Evolutionary conservation across 768 basidiomycete species (phyloP).

Genomic region (Termitomyces sp.): DNA sequence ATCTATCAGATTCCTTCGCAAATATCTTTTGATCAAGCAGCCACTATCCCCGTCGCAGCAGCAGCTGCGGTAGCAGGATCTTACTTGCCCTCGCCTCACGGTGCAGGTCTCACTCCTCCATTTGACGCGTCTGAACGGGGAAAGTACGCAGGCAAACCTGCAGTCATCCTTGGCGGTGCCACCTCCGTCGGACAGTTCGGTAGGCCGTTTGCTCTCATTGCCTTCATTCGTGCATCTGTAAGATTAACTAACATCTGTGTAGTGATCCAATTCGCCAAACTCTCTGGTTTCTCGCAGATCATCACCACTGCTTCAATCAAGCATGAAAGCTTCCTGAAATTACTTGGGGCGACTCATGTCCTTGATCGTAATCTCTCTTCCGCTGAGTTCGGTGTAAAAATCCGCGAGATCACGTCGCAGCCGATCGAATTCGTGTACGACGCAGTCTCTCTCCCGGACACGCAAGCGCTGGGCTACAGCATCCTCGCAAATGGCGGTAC

Average conservation of each 20-base stretch:
- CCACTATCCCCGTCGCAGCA: conserved; percentile 26
- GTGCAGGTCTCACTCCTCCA: conserved; percentile 23
- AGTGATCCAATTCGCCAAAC: conserved; percentile 20
- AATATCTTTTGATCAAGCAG: conserved; percentile 30
- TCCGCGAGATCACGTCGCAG: conserved; percentile 14
- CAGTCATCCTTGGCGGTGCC: conserved; percentile 31
- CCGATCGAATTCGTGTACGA: conserved; percentile 23
- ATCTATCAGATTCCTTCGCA: conserved; percentile 22
- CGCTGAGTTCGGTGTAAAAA: conserved; percentile 1
- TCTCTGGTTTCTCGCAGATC: conserved; percentile 34
- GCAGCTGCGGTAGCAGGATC: conserved; percentile 24
- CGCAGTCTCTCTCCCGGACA: conserved; percentile 27
- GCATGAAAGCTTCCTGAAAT: conserved; percentile 1
- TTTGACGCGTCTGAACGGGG: conserved; percentile 25
- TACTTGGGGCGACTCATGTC: conserved; percentile 16
- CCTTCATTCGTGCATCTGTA: not conserved
- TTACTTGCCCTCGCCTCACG: conserved; percentile 22
- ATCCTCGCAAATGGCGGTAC: conserved; percentile 32
- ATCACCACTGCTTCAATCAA: conserved; percentile 15
- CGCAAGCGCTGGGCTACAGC: conserved; percentile 31
- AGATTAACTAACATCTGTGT: not conserved
- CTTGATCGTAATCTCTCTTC: conserved; percentile 16
- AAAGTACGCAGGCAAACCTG: conserved; percentile 24
- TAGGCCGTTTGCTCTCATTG: conserved; percentile 3
- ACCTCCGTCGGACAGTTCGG: conserved; percentile 32